Conservation (phyloP, 129 eudicot species). For the sunflower (Helianthus annuus) region DNA sequence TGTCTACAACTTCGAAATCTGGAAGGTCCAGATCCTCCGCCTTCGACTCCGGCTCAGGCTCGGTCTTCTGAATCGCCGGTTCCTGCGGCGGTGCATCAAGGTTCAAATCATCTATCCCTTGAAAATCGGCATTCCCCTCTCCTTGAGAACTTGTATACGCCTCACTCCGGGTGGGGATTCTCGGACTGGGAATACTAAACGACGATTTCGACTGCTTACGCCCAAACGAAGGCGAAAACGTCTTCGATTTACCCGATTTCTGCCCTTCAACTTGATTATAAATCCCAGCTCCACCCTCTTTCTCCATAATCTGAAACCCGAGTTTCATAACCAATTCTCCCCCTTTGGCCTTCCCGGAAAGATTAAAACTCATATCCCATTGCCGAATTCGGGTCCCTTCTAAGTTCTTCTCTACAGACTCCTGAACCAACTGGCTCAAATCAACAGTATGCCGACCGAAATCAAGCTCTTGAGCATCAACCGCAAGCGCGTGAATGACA, state of each 20-base stretch:
- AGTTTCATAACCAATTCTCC: constrained; percentile 81
- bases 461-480: constrained; percentile 87
- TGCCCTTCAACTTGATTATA: constrained; percentile 54
- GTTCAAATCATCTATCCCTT: constrained; percentile 78
- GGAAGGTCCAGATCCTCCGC: constrained; percentile 61
- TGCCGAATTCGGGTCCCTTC: constrained; percentile 73
- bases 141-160: constrained; percentile 62
- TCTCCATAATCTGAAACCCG: constrained; percentile 95
- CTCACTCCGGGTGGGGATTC: constrained; percentile 50
- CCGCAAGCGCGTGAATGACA: constrained; percentile 68
- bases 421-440: constrained; percentile 72
- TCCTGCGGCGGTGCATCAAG: constrained; percentile 70
- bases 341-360: constrained; percentile 85
- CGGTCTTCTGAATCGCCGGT: constrained; percentile 29
- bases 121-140: constrained; percentile 36
- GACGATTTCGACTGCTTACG: constrained; percentile 85
- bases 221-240: constrained; percentile 54
- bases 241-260: constrained; percentile 42
- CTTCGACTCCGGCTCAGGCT: background rate
- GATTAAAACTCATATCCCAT: constrained; percentile 75
- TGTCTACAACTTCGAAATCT: constrained; percentile 89
- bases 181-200: constrained; percentile 88
- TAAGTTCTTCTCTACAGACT: constrained; percentile 67
- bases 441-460: constrained; percentile 71
- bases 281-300: constrained; percentile 79